phyloP scores from a whole-genome alignment of 2,329 filamentous ascomycete genomes.

The Pseudogymnoascus sp. region DNA sequence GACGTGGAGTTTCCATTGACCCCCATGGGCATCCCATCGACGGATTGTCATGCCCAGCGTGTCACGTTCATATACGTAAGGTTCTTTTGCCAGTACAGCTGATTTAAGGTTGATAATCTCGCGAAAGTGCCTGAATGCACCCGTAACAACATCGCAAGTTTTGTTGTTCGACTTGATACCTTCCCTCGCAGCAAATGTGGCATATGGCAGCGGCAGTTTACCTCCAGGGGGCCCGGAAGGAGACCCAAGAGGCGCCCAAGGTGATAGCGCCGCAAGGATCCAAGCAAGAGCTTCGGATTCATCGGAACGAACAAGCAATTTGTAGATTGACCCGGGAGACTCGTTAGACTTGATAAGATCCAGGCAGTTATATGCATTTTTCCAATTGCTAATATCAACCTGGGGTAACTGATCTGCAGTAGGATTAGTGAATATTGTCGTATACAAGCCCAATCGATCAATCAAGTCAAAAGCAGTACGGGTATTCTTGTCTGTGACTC shows the following conservation, averaged over 20 bases:
- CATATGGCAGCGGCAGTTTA: conserved; percentile 51
- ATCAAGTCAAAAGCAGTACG: conserved; percentile 56
- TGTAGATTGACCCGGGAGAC: conserved; percentile 42
- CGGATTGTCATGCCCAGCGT: conserved; percentile 68
- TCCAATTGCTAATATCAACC: conserved; percentile 56
- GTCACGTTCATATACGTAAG: conserved; percentile 49
- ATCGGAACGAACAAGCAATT: conserved; percentile 51
- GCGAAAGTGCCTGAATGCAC: conserved; percentile 53
- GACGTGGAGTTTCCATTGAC: conserved; percentile 65
- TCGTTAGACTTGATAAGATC: conserved; percentile 40
- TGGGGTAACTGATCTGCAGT: conserved; percentile 41
- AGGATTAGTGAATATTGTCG: conserved; percentile 67
- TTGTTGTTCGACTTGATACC: conserved; percentile 77
- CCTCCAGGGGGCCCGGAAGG: conserved; percentile 31
- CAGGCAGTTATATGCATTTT: conserved; percentile 56
- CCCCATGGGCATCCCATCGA: conserved; percentile 55
- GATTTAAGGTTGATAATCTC: conserved; percentile 59
- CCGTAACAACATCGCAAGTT: conserved; percentile 58
- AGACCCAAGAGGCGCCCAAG: conserved; percentile 52
- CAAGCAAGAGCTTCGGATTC: conserved; percentile 68
- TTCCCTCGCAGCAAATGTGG: conserved; percentile 61
- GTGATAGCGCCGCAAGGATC: conserved; percentile 66
- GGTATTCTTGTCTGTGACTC: conserved; percentile 47
- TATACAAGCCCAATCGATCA: conserved; percentile 59
- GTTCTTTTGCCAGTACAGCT: conserved; percentile 40